Evolutionary conservation across 163 green algal genomes (phyloP).

Genomic region (Chloromonas sp.): DNA sequence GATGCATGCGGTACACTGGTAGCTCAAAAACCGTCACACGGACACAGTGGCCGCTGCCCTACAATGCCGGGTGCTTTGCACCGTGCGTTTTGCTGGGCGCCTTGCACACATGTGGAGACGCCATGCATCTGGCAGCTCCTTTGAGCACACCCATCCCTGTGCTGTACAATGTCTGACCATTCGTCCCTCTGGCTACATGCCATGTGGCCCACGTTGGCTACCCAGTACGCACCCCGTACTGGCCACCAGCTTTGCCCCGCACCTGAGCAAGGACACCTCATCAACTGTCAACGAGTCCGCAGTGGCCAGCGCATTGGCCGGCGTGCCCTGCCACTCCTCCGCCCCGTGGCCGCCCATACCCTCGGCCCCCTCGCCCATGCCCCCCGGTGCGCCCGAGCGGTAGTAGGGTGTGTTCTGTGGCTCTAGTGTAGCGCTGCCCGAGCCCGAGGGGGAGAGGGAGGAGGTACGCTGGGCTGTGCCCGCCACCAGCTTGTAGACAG

Average conservation of each 20-base stretch:
- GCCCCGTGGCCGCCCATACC: not conserved
- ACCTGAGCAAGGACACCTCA: not conserved
- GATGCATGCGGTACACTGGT: not conserved
- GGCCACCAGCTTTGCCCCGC: not conserved
- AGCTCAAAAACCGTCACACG: not conserved
- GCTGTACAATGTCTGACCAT: not conserved
- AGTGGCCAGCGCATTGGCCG: not conserved
- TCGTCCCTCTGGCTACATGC: not conserved
- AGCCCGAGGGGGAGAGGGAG: not conserved
- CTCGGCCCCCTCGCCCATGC: not conserved
- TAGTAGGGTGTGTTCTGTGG: not conserved
- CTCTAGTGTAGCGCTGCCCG: not conserved
- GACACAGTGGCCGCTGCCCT: not conserved
- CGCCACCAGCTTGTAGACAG: conserved; percentile 9
- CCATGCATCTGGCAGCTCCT: too few relatives aligned
- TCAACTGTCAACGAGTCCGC: not conserved
- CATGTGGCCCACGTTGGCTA: not conserved
- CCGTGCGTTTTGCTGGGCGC: too few relatives aligned
- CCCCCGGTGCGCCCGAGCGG: not conserved
- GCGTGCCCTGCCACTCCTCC: not conserved
- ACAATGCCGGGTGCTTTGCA: too few relatives aligned
- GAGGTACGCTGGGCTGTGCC: not conserved
- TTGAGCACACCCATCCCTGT: too few relatives aligned
- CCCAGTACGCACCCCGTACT: not conserved
- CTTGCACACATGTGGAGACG: too few relatives aligned